Percentiles rank a stretch among this genome's conserved stretches.
These are phyloP conservation scores for Emericellopsis cladophorae DNA, from an alignment of 2,329 filamentous ascomycete species.

Conservation along the genomic window DNA sequence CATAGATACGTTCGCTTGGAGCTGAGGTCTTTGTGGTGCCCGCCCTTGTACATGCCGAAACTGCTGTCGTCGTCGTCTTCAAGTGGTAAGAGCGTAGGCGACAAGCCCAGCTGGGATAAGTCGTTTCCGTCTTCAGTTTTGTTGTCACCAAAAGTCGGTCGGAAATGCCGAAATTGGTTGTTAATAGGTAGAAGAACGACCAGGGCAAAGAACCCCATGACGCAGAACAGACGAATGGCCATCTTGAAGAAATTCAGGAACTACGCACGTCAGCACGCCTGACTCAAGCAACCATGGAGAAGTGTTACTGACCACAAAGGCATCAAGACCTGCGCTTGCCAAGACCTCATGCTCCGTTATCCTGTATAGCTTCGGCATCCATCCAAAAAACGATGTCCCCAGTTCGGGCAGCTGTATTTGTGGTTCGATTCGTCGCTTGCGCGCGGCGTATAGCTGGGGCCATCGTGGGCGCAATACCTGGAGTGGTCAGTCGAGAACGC, in stretches of 20 bases:
- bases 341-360: slow-evolving; percentile 86
- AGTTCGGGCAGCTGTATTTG: slow-evolving; percentile 57
- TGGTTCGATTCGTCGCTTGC: slow-evolving; percentile 60
- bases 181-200: slow-evolving; percentile 80
- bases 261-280: slow-evolving; percentile 12
- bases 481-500: background rate
- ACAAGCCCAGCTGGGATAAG: slow-evolving; percentile 2
- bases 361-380: slow-evolving; percentile 76
- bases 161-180: slow-evolving; percentile 36
- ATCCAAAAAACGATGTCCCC: slow-evolving; percentile 77
- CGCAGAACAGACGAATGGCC: slow-evolving; percentile 69
- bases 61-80: slow-evolving; percentile 6
- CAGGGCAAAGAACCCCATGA: slow-evolving; percentile 72
- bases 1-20: slow-evolving; percentile 51
- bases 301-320: slow-evolving; percentile 59
- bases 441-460: slow-evolving; percentile 80
- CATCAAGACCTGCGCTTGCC: slow-evolving; percentile 82
- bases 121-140: slow-evolving; percentile 1
- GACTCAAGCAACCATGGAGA: background rate
- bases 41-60: slow-evolving; percentile 18
- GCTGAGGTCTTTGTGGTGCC: slow-evolving; percentile 19
- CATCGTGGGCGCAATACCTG: slow-evolving; percentile 82
- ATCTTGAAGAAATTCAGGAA: slow-evolving; percentile 96
- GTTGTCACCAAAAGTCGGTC: slow-evolving; percentile 1
- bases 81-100: slow-evolving; percentile 6